Conservation (phyloP, 306 rosid species). For the Quercus cerris region DNA sequence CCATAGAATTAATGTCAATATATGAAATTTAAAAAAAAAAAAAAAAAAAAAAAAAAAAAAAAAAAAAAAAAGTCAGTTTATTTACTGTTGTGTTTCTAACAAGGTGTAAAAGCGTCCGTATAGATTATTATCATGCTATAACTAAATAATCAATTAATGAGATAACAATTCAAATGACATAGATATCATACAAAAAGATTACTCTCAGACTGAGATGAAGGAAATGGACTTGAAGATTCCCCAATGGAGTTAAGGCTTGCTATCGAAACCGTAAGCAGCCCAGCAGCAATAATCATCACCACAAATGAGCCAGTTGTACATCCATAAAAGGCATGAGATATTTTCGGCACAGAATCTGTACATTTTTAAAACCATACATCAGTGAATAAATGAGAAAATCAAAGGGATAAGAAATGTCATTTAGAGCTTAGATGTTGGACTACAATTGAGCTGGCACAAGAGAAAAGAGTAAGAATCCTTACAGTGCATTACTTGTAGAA, state of each 20-base stretch:
- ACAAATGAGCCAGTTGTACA: constrained; percentile 57
- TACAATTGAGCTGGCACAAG: too few species aligned
- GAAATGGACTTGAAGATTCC: constrained; percentile 39
- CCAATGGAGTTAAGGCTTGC: constrained; percentile 69
- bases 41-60: too few species aligned
- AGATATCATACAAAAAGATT: constrained; percentile 64
- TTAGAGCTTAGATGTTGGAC: too few species aligned
- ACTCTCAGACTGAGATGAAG: constrained; percentile 63
- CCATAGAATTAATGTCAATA: neutral
- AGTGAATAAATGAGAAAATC: too few species aligned
- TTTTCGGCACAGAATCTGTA: constrained; percentile 67
- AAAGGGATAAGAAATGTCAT: too few species aligned
- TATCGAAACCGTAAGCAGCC: constrained; percentile 71
- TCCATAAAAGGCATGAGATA: constrained; percentile 46
- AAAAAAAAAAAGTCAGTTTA: too few species aligned
- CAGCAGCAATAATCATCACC: constrained; percentile 55
- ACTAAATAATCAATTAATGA: neutral
- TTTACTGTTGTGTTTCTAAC: neutral
- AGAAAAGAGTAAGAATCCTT: too few species aligned
- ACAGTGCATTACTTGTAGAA: too few species aligned
- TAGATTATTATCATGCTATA: neutral
- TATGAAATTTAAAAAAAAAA: too few species aligned
- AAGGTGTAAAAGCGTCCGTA: neutral
- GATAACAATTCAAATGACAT: constrained; percentile 10
- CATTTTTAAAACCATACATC: neutral